These are phyloP conservation scores for Schizothecium vesticola DNA, from an alignment of 495 filamentous ascomycete genomes.

Conservation along the genomic window DNA sequence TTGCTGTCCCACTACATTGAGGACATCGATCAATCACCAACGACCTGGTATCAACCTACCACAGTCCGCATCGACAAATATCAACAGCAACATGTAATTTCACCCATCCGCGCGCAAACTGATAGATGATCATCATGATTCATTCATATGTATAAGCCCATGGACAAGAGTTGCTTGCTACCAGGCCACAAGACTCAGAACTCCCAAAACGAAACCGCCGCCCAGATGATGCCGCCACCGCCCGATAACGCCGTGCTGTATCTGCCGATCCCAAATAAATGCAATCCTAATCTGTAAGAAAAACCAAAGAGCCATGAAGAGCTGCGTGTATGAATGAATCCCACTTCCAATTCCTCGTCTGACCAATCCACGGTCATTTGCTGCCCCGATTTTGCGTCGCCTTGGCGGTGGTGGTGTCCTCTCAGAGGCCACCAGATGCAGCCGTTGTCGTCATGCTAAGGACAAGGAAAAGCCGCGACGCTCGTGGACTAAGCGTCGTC, in stretches of 20 bases:
- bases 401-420: neutral
- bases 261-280: neutral
- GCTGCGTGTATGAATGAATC: neutral
- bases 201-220: neutral
- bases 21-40: no score
- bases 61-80: no score
- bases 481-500: neutral
- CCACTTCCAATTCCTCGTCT: no score
- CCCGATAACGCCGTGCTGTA: neutral
- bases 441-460: neutral
- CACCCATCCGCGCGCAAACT: no score
- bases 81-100: no score
- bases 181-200: neutral
- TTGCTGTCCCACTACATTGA: no score
- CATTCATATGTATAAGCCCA: neutral
- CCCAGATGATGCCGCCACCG: neutral
- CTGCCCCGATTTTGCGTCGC: neutral
- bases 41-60: no score
- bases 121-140: no score
- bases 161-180: neutral
- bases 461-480: neutral
- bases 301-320: neutral
- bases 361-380: neutral
- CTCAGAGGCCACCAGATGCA: neutral
- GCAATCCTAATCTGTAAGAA: neutral